A percentile compares a stretch with the other conserved stretches of the same genome.
Evolutionary conservation across 306 rosid genomes (phyloP).

Genomic region (Vigna angularis): DNA sequence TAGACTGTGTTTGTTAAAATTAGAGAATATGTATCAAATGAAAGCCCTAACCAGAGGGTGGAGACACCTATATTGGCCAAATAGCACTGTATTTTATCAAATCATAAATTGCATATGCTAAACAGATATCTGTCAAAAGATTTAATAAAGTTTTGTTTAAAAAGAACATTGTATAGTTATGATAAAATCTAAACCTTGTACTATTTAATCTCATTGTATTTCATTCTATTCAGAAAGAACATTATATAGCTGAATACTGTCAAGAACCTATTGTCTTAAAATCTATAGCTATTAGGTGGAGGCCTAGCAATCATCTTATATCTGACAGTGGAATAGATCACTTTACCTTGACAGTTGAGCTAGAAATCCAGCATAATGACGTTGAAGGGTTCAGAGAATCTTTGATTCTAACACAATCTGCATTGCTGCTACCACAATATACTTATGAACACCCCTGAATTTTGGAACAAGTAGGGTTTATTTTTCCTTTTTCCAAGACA

Average conservation of each 20-base stretch:
- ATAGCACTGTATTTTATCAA: neutral
- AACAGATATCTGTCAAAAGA: neutral
- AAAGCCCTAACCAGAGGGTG: too few relatives aligned
- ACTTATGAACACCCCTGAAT: too few relatives aligned
- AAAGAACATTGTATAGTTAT: neutral
- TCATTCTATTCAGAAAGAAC: slow-evolving; percentile 7
- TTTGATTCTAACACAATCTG: slow-evolving; percentile 73
- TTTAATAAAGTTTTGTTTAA: neutral
- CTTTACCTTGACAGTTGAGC: slow-evolving; percentile 7
- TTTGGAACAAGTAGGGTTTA: too few relatives aligned
- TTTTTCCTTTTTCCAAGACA: too few relatives aligned
- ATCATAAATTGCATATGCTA: neutral
- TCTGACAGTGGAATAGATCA: slow-evolving; percentile 16
- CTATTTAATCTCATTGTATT: neutral
- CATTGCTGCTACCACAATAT: slow-evolving; percentile 43
- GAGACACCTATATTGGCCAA: too few relatives aligned
- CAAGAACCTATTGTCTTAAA: slow-evolving; percentile 8
- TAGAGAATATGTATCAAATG: too few relatives aligned
- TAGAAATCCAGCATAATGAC: slow-evolving; percentile 65
- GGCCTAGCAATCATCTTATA: slow-evolving; percentile 12
- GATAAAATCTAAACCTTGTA: slow-evolving; percentile 23
- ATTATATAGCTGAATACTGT: slow-evolving; percentile 7
- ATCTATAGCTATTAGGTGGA: slow-evolving; percentile 4
- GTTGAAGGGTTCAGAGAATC: slow-evolving; percentile 69
- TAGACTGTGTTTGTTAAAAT: too few relatives aligned